A percentile compares a stretch with the other conserved stretches of the same genome.
phyloP scores from a whole-genome alignment of 2,329 filamentous ascomycete genomes.

The Magnaporthiopsis rhizophila region DNA sequence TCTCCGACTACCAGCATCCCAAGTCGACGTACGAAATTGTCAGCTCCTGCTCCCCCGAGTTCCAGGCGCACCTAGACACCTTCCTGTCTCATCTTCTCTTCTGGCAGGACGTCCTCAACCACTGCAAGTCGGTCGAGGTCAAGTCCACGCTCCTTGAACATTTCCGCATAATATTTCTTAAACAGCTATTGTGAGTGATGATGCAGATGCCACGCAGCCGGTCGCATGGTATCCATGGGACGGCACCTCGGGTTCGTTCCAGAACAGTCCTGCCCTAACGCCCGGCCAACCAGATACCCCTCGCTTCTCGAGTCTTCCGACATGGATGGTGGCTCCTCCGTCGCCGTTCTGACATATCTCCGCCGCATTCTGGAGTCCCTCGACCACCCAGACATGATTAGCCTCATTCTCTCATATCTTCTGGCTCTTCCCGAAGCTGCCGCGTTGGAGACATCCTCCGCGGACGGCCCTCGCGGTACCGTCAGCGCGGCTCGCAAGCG shows the following conservation, averaged over 20 bases:
- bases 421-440: slow-evolving; percentile 62
- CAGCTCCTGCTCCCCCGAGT: slow-evolving; percentile 64
- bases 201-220: background rate
- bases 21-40: slow-evolving; percentile 63
- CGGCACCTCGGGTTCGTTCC: too few relatives aligned
- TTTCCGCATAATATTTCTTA: slow-evolving; percentile 92
- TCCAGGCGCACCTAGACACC: slow-evolving; percentile 80
- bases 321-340: slow-evolving; percentile 91
- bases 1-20: slow-evolving; percentile 81
- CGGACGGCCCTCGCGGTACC: slow-evolving; percentile 33
- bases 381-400: slow-evolving; percentile 88
- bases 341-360: slow-evolving; percentile 90
- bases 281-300: slow-evolving; percentile 63
- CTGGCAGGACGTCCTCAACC: slow-evolving; percentile 96
- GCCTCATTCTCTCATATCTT: slow-evolving; percentile 87
- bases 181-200: slow-evolving; percentile 71
- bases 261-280: background rate
- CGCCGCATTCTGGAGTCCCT: slow-evolving; percentile 83
- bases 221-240: background rate
- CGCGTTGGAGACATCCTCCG: slow-evolving; percentile 14
- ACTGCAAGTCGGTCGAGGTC: slow-evolving; percentile 86
- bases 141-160: slow-evolving; percentile 91
- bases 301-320: slow-evolving; percentile 95
- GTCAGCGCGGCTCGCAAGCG: slow-evolving; percentile 67
- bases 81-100: slow-evolving; percentile 94